A percentile compares a stretch with the other conserved stretches of the same genome.
Conservation (phyloP, 306 rosid genomes). For the Citrullus mucosospermus region DNA sequence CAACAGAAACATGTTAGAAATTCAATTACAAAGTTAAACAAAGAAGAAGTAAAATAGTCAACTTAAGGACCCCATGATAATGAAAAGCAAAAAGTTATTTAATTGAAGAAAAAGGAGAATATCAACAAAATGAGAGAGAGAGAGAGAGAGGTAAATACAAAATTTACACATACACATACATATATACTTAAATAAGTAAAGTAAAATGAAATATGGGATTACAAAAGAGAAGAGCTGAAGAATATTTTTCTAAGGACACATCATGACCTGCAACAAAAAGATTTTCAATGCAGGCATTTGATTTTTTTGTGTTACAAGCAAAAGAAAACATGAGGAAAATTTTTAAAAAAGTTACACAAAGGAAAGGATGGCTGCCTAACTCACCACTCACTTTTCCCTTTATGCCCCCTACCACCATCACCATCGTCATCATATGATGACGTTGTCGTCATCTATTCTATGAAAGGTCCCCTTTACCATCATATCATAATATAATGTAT, state of each 20-base stretch:
- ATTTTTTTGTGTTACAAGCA: not conserved
- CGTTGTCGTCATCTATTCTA: slow-evolving; percentile 13
- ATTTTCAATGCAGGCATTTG: not conserved
- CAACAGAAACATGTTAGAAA: too few species aligned
- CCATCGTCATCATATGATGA: not conserved
- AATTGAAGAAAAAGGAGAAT: too few species aligned
- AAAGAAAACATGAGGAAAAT: not conserved
- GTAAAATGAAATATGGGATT: not conserved
- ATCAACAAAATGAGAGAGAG: not conserved
- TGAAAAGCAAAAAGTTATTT: too few species aligned
- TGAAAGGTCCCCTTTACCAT: not conserved
- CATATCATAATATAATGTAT: slow-evolving; percentile 24
- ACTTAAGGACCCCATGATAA: too few species aligned
- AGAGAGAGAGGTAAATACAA: not conserved
- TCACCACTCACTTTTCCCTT: slow-evolving; percentile 52
- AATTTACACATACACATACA: not conserved
- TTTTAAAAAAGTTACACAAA: not conserved
- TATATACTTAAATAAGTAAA: not conserved
- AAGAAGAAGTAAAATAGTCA: too few species aligned
- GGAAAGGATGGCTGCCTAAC: slow-evolving; percentile 45
- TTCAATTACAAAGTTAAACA: too few species aligned
- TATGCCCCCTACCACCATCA: not conserved
- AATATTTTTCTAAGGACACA: slow-evolving; percentile 4
- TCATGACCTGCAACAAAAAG: not conserved
- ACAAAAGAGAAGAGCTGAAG: slow-evolving; percentile 7